Percentiles rank a stretch among this genome's conserved stretches.
These are phyloP conservation scores for Xerocomus minutiporus DNA, from an alignment of 1,284 basidiomycete species.

Conservation along the genomic window DNA sequence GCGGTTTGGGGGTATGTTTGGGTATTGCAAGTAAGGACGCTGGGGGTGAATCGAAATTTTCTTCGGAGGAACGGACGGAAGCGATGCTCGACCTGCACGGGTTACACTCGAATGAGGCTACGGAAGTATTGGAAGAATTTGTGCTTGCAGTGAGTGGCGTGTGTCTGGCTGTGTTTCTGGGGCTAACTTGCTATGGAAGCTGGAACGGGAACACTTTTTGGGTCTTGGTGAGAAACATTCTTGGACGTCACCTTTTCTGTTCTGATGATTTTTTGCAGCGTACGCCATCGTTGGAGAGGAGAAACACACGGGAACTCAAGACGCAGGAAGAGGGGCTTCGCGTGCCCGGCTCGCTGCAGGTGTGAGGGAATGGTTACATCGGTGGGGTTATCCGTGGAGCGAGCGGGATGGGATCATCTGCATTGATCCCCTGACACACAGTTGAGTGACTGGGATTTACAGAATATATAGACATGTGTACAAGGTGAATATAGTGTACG, in stretches of 20 bases:
- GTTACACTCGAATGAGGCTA: constrained; percentile 87
- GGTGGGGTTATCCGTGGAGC: constrained; percentile 95
- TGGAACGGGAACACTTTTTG: constrained; percentile 83
- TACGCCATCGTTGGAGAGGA: constrained; percentile 93
- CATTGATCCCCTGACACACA: constrained; percentile 78
- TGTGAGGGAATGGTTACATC: constrained; percentile 84
- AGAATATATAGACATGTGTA: constrained; percentile 17
- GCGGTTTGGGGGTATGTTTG: constrained; percentile 77
- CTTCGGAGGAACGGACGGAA: constrained; percentile 81
- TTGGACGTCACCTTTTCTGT: neutral
- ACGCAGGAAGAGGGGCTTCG: constrained; percentile 73
- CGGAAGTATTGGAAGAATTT: constrained; percentile 88
- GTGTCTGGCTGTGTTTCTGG: neutral
- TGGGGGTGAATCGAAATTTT: constrained; percentile 53
- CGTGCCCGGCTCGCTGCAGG: constrained; percentile 78
- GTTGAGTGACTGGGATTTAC: constrained; percentile 24
- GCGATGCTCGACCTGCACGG: constrained; percentile 80
- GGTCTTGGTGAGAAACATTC: constrained; percentile 60
- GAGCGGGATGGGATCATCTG: constrained; percentile 88
- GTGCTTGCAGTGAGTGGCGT: constrained; percentile 67
- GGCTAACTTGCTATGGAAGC: constrained; percentile 37
- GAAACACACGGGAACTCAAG: constrained; percentile 90
- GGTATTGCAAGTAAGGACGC: constrained; percentile 68
- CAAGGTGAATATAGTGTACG: neutral
- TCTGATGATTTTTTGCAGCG: constrained; percentile 42